These are phyloP conservation scores for Phytophthora tubulina DNA, from an alignment of 352 stramenopile genomes.

Conservation along the genomic window DNA sequence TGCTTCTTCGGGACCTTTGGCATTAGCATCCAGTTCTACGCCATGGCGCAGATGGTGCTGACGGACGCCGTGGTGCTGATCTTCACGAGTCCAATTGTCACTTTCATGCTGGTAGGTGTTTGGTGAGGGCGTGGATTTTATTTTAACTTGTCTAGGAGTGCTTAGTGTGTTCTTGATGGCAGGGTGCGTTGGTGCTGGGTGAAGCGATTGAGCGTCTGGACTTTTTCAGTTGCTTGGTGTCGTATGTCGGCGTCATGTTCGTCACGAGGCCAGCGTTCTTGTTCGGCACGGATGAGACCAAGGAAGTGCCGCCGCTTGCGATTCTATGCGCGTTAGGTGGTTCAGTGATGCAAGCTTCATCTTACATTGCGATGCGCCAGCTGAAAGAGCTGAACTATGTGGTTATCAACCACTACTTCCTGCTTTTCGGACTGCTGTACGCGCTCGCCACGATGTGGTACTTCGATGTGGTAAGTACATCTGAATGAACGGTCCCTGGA, in stretches of 20 bases:
- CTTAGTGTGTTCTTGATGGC: constrained; percentile 1
- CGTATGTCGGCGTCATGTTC: constrained; percentile 72
- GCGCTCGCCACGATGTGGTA: constrained; percentile 36
- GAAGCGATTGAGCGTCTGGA: constrained; percentile 59
- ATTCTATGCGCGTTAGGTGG: constrained; percentile 53
- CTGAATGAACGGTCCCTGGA: neutral
- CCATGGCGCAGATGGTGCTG: constrained; percentile 79
- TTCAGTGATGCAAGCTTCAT: constrained; percentile 57
- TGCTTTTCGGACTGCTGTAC: constrained; percentile 47
- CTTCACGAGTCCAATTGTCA: constrained; percentile 72
- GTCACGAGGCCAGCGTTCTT: constrained; percentile 66
- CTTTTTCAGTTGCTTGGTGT: constrained; percentile 56
- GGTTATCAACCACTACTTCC: constrained; percentile 53
- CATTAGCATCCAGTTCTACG: constrained; percentile 74
- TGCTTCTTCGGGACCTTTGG: constrained; percentile 62
- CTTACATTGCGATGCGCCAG: constrained; percentile 68
- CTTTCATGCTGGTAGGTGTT: constrained; percentile 71
- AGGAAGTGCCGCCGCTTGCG: constrained; percentile 33
- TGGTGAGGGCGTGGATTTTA: too few relatives aligned
- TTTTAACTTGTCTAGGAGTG: too few relatives aligned
- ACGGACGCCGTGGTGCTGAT: constrained; percentile 74
- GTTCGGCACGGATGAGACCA: constrained; percentile 42
- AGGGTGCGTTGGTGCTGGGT: constrained; percentile 58
- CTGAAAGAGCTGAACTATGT: constrained; percentile 53
- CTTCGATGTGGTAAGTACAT: constrained; percentile 45